Percentiles rank a stretch among this genome's conserved stretches.
phyloP scores from a whole-genome alignment of 306 rosid species.

The Rosa multiflora region DNA sequence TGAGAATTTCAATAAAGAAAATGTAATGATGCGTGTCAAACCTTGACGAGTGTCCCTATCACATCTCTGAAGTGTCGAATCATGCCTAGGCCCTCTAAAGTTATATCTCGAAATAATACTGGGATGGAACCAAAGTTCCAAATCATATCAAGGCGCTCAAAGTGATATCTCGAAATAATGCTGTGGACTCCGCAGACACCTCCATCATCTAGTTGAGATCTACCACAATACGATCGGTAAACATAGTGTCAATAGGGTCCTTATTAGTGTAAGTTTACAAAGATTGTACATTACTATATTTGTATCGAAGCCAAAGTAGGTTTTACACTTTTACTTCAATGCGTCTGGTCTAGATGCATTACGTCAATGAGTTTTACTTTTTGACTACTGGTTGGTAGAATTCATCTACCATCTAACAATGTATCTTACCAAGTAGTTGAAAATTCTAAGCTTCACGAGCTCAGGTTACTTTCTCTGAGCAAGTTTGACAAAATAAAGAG shows the following conservation, averaged over 20 bases:
- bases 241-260: neutral
- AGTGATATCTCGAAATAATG: too few relatives aligned
- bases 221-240: too few relatives aligned
- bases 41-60: too few relatives aligned
- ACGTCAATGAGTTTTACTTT: neutral
- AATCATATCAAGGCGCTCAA: too few relatives aligned
- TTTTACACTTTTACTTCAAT: neutral
- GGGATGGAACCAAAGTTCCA: too few relatives aligned
- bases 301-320: neutral
- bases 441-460: neutral
- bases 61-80: too few relatives aligned
- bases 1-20: too few relatives aligned
- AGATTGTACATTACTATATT: neutral
- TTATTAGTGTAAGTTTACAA: neutral
- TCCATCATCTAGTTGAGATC: too few relatives aligned
- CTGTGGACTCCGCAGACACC: too few relatives aligned
- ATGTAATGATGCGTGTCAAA: too few relatives aligned
- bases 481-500: conserved; percentile 4
- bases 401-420: conserved; percentile 1
- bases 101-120: too few relatives aligned
- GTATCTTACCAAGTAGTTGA: neutral
- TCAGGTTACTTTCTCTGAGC: neutral
- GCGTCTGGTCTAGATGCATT: neutral
- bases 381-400: neutral
- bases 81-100: too few relatives aligned